A percentile compares a stretch with the other conserved stretches of the same genome.
Conservation (phyloP, 768 basidiomycete species). For the Pleurotus djamor region DNA sequence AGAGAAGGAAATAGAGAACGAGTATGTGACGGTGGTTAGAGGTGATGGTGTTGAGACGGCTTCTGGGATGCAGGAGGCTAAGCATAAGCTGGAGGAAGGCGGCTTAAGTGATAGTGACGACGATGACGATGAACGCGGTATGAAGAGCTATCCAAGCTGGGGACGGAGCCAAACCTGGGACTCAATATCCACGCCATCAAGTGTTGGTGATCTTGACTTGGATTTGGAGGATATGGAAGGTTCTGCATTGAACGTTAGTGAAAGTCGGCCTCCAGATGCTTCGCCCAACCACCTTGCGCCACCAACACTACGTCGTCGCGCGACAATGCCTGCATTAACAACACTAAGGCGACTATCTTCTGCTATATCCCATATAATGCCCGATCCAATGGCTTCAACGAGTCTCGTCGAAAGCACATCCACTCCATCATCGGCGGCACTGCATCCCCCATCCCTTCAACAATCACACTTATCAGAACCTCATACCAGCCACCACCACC, state of each 20-base stretch:
- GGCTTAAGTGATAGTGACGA: conserved; percentile 23
- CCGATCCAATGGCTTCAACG: conserved; percentile 14
- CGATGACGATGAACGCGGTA: conserved; percentile 17
- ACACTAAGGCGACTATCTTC: conserved; percentile 27
- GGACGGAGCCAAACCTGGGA: conserved; percentile 31
- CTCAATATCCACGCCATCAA: conserved; percentile 15
- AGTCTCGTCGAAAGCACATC: not conserved
- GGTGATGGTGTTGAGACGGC: conserved; percentile 68
- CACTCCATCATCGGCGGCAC: not conserved
- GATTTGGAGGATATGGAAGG: conserved; percentile 13
- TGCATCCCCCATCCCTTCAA: not conserved
- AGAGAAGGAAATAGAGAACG: conserved; percentile 69
- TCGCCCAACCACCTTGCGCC: not conserved
- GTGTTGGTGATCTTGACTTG: conserved; percentile 8
- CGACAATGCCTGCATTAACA: conserved; percentile 14
- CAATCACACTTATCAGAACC: not conserved
- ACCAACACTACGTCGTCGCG: conserved; percentile 2
- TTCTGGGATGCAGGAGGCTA: conserved; percentile 34
- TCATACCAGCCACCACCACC: not conserved
- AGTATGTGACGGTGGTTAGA: conserved; percentile 62
- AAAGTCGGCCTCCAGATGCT: conserved; percentile 10
- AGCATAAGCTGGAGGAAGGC: conserved; percentile 29
- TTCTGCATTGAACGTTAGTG: conserved; percentile 12
- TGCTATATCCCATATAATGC: conserved; percentile 26
- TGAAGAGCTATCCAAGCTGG: conserved; percentile 51